Base-by-base conservation (phyloP, 495 filamentous ascomycete species). In the Choiromyces venosus region DNA sequence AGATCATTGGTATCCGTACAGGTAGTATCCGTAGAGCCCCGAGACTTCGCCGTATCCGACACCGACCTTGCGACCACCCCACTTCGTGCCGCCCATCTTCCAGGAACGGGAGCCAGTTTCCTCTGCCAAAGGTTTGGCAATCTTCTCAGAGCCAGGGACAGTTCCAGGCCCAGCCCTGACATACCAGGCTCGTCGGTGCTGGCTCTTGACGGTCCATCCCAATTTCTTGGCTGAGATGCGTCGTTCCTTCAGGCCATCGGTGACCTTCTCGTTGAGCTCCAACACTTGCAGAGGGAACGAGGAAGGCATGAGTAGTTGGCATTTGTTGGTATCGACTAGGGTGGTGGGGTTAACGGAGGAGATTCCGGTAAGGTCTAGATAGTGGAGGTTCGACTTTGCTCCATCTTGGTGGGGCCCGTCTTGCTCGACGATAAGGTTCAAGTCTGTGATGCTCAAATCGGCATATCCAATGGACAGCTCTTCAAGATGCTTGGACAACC, bases 51-150 rank as follows among this genome's bases (percentile, higher is more conserved):
- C 89, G 46, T 85, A 82, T 18, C 91, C 91, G 69, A 95, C 89
- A 16, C 92, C 92, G 38, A 93, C 86, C 86, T 96, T 96, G 64
- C 91, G 87, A 88, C 92, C 93, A 21, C 93, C 93, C 92, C 93
- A 95, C 84, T 88, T 90, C 72, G 87, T 87, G n/a, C 92, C 92
- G 18, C 93, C 93, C 91, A 93, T 92, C 85, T 96, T 96, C 93
- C 93, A 96, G 70, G 81, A 79, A 37, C 91, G 85, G 40, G 86
- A 82, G 8, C 90, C 90, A 71, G 76, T 79, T 78, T 86, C 84
- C 10, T 79, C 68, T 4, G 71, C 81, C 39, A 83, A 79, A 65
- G 76, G 74, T 21, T 76, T 77, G 21, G 67, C 66, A 65, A 80
- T 80, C 46, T 87, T 83, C 44, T 85, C 83, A 25, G 25, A 83